Conservation (phyloP, 1,139 yeast genomes). For the Casaregolazyma lundiana region DNA sequence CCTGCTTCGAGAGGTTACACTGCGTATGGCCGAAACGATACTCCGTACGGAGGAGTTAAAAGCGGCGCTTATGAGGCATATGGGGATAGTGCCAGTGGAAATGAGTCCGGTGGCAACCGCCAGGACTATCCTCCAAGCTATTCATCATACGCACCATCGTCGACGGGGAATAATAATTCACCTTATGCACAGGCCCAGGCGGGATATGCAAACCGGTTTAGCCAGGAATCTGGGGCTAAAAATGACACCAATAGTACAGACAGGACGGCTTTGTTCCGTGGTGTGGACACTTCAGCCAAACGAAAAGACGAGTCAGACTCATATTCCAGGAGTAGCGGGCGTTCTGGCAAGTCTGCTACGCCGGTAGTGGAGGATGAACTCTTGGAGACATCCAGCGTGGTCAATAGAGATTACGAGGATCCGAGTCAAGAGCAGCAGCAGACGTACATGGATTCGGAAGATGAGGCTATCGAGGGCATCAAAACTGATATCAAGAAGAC, state of each 20-base stretch:
- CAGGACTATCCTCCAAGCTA: background rate
- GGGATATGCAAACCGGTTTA: conserved; percentile 17
- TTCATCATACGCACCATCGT: background rate
- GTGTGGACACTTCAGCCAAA: conserved; percentile 17
- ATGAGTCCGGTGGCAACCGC: background rate
- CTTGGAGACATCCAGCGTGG: conserved; percentile 17
- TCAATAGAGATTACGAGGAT: conserved; percentile 22
- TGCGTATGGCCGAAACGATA: conserved; percentile 7
- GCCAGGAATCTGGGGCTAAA: conserved; percentile 9
- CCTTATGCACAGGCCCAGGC: conserved; percentile 29
- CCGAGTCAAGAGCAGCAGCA: conserved; percentile 44
- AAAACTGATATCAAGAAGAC: conserved; percentile 80
- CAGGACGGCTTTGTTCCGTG: conserved; percentile 29
- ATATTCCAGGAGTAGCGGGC: background rate
- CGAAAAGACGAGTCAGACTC: background rate
- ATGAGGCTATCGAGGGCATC: conserved; percentile 85
- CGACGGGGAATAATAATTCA: conserved; percentile 13
- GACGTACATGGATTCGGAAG: conserved; percentile 45
- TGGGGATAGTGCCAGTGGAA: background rate
- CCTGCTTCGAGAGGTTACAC: conserved; percentile 3
- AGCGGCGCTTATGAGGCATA: background rate
- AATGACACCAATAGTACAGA: conserved; percentile 22
- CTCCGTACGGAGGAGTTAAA: background rate
- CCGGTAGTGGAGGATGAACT: conserved; percentile 16
- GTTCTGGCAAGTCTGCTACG: conserved; percentile 8